Base-by-base conservation (phyloP, 441 rosid genomes). In the Erodium chrysanthum region DNA sequence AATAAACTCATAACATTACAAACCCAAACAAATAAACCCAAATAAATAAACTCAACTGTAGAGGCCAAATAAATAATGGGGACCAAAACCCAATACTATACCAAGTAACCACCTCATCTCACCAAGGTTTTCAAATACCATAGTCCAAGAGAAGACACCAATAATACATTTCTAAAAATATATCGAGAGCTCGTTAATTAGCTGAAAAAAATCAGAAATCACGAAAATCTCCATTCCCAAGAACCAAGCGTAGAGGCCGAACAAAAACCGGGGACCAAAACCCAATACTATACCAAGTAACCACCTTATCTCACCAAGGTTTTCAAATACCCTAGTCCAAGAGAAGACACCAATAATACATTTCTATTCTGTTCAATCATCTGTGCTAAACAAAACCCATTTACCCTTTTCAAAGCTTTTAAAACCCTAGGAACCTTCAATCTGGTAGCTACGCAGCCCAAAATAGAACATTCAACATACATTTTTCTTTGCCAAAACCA, bases 401-500 rank as follows among this genome's bases (percentile, higher is more conserved):
- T 52, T 17, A 22, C 14, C 59, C 59, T 5, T 18, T 52, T 17
- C 59, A 52, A 52, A 17, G 23, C 59, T 5, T 20, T 6, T 20
- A 52, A n/a, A n/a, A 52, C 59, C 59, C 59, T 52, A 52, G 59
- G 22, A 18, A 17, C 59, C 46, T 52, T 6, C 59, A 52, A 52
- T 52, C 59, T 52, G 59, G 59, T 18, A 17, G 21, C 59, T 12
- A 52, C 6, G 17, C 5, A 20, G 22, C 59, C 59, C 5, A 52
- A 52, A 52, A 9, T 40, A 40, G 48, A 40, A 9, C 48, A 40
- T 40, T 40, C 48, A 40, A 9, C 48, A 9, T 14, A 40, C 1
- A 40, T 10, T 9, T 40, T 40, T 40, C 14, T 40, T 40, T 7
- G 11, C 46, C 14, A 40, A 40, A 40, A 40, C 46, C 11, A 40